Evolutionary conservation across 371 early-diverging fungal genomes (phyloP).

Genomic region (Mucor saturninus): DNA sequence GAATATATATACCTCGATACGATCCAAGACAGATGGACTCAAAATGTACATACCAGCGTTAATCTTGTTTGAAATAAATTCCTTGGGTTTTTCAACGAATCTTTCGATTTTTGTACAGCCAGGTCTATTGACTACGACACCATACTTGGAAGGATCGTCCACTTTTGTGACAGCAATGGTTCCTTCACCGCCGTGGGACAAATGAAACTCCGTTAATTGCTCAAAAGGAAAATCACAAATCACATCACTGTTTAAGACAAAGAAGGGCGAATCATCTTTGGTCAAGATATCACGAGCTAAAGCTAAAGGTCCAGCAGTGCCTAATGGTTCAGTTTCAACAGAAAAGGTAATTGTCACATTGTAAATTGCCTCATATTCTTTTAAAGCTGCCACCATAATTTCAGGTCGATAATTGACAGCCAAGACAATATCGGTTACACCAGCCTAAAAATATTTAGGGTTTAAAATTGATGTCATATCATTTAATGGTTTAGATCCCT

Average conservation of each 20-base stretch:
- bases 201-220: slow-evolving; percentile 86
- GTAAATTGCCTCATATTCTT: slow-evolving; percentile 86
- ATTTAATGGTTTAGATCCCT: not conserved
- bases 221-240: slow-evolving; percentile 98
- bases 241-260: slow-evolving; percentile 99
- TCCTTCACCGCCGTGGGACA: slow-evolving; percentile 88
- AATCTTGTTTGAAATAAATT: slow-evolving; percentile 94
- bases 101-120: slow-evolving; percentile 78
- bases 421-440: slow-evolving; percentile 96
- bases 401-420: slow-evolving; percentile 99
- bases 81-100: slow-evolving; percentile 98
- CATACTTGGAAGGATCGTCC: slow-evolving; percentile 98
- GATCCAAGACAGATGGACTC: slow-evolving; percentile 87
- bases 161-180: slow-evolving; percentile 96
- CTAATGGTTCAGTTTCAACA: slow-evolving; percentile 96
- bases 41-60: slow-evolving; percentile 99
- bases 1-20: slow-evolving; percentile 75
- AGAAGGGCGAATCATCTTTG: slow-evolving; percentile 93
- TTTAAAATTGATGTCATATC: slow-evolving; percentile 7
- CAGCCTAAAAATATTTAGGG: slow-evolving; percentile 66
- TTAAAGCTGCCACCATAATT: slow-evolving; percentile 87
- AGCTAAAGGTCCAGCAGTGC: slow-evolving; percentile 97
- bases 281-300: slow-evolving; percentile 90
- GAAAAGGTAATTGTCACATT: slow-evolving; percentile 96
- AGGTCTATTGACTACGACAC: slow-evolving; percentile 88